Conservation (phyloP, 371 early-diverging fungal genomes). For the Circinella umbellata region DNA sequence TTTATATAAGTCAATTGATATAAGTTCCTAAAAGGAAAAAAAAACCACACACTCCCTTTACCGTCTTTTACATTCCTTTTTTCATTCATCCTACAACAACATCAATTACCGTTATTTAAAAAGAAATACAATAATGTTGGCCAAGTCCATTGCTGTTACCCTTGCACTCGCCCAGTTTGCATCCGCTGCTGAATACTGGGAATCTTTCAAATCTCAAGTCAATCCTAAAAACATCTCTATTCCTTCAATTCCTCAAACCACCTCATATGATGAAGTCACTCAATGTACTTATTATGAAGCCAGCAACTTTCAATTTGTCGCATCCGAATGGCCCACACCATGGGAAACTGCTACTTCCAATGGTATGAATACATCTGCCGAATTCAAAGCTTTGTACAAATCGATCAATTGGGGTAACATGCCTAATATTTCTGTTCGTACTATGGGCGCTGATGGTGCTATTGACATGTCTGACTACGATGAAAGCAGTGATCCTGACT, state of each 20-base stretch:
- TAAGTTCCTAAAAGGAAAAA: too few species aligned
- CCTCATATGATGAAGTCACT: conserved; percentile 29
- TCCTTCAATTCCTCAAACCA: conserved; percentile 49
- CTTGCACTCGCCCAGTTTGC: conserved; percentile 24
- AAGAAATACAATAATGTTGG: conserved; percentile 25
- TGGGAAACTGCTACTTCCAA: conserved; percentile 42
- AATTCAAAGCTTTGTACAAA: conserved; percentile 32
- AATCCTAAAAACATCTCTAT: conserved; percentile 36
- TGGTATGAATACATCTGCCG: conserved; percentile 37
- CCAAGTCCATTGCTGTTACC: conserved; percentile 32
- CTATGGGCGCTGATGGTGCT: conserved; percentile 18
- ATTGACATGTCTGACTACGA: conserved; percentile 30
- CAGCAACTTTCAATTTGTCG: conserved; percentile 17
- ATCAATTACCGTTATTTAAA: too few species aligned
- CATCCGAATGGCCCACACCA: conserved; percentile 34
- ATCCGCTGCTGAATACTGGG: conserved; percentile 25
- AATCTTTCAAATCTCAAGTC: conserved; percentile 25
- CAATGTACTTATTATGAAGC: conserved; percentile 33
- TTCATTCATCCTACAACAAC: not conserved
- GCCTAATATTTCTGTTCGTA: conserved; percentile 31
- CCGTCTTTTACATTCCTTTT: conserved; percentile 9
- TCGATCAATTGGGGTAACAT: conserved; percentile 35
- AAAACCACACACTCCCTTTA: too few species aligned
- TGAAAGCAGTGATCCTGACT: conserved; percentile 43
- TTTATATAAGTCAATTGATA: too few species aligned